Conservation (phyloP, 2,329 filamentous ascomycete species). For the Aspergillus fructus region DNA sequence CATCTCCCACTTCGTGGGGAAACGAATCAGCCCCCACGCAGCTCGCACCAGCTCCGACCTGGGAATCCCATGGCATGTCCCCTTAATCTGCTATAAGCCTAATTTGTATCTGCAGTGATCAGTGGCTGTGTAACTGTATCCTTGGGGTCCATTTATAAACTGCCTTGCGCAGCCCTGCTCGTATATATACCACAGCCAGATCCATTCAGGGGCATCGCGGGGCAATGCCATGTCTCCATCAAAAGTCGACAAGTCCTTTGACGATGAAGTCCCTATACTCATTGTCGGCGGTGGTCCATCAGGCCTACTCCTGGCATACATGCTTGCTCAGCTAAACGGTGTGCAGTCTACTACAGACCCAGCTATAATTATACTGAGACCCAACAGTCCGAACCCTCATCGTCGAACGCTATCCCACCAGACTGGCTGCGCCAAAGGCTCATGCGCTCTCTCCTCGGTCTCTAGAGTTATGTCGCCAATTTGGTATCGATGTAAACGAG, state of each 20-base stretch:
- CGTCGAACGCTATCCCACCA: slow-evolving; percentile 26
- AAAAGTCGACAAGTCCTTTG: neutral
- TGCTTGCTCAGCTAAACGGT: slow-evolving; percentile 9
- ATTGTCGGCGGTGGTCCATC: slow-evolving; percentile 39
- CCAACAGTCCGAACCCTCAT: slow-evolving; percentile 28
- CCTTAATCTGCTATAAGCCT: no score
- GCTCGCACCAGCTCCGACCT: no score
- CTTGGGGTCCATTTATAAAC: no score
- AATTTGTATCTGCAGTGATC: no score
- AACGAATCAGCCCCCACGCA: no score
- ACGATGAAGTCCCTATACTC: slow-evolving; percentile 18
- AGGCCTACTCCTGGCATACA: slow-evolving; percentile 36
- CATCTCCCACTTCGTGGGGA: no score
- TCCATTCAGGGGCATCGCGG: neutral
- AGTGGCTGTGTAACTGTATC: no score
- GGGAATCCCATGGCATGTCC: no score
- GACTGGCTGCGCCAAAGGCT: slow-evolving; percentile 29
- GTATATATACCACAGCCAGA: no score
- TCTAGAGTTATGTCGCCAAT: slow-evolving; percentile 29
- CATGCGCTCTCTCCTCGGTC: slow-evolving; percentile 31
- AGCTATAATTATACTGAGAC: neutral
- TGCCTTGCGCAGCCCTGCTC: no score
- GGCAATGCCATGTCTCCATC: neutral
- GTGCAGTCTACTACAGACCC: slow-evolving; percentile 10
- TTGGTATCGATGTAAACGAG: slow-evolving; percentile 25